These are phyloP conservation scores for Xylariaceae sp. DNA, from an alignment of 2,329 filamentous ascomycete species.

Conservation along the genomic window DNA sequence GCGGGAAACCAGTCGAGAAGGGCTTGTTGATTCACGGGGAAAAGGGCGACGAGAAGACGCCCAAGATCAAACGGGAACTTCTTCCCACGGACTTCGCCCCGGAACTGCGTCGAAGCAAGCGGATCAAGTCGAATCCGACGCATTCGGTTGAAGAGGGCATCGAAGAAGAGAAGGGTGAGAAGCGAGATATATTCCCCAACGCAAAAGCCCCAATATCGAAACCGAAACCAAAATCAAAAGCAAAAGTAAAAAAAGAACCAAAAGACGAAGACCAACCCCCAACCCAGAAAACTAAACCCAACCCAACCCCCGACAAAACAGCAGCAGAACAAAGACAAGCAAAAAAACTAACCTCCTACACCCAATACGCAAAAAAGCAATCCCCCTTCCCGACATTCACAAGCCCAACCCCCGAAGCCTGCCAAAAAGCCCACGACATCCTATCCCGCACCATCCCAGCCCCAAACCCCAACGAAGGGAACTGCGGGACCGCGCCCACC, in stretches of 20 bases:
- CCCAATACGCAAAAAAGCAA: constrained; percentile 32
- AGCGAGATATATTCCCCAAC: background rate
- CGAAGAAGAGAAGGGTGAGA: background rate
- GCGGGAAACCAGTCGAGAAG: no score
- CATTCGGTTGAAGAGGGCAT: background rate
- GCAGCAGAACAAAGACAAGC: no score
- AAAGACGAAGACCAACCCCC: constrained; percentile 25
- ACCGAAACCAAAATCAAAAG: constrained; percentile 3
- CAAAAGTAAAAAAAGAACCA: constrained; percentile 1
- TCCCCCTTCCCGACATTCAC: constrained; percentile 66
- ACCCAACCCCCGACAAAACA: constrained; percentile 35
- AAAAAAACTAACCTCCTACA: constrained; percentile 43
- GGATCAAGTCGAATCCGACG: background rate
- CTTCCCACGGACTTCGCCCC: background rate
- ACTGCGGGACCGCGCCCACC: constrained; percentile 47
- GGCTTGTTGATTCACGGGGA: background rate
- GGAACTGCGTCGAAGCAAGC: constrained; percentile 15
- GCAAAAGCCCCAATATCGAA: background rate
- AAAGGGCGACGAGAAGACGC: background rate
- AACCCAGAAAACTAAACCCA: constrained; percentile 42
- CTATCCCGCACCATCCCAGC: constrained; percentile 42
- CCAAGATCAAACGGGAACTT: constrained; percentile 12
- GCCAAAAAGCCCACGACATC: constrained; percentile 61
- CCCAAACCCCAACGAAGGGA: constrained; percentile 39
- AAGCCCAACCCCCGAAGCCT: constrained; percentile 66